Evolutionary conservation across 106 monocot genomes (phyloP).

Genomic region (Apostasia shenzhenica): DNA sequence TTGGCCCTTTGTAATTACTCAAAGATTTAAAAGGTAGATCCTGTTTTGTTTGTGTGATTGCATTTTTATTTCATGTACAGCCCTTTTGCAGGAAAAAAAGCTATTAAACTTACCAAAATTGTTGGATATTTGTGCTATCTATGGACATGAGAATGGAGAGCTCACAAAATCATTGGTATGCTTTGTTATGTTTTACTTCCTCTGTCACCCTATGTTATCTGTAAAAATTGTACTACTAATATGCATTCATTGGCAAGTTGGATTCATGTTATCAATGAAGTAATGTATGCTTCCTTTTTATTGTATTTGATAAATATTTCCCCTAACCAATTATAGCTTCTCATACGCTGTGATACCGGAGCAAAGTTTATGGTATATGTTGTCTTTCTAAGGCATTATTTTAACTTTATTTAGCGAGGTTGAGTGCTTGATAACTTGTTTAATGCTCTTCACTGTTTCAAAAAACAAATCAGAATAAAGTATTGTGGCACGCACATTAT

Average conservation of each 20-base stretch:
- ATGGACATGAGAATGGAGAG: constrained; percentile 53
- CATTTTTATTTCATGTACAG: constrained; percentile 30
- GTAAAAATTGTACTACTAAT: background rate
- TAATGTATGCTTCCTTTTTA: background rate
- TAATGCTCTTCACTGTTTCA: too few species aligned
- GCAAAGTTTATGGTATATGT: too few species aligned
- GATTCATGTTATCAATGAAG: background rate
- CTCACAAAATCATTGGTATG: constrained; percentile 42
- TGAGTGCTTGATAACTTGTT: too few species aligned
- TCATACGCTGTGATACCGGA: too few species aligned
- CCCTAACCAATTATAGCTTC: background rate
- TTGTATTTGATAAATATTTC: background rate
- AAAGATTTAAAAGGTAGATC: background rate
- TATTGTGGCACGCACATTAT: too few species aligned
- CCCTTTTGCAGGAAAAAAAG: constrained; percentile 59
- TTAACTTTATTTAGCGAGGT: too few species aligned
- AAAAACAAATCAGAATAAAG: too few species aligned
- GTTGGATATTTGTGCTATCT: constrained; percentile 49
- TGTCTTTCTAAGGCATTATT: too few species aligned
- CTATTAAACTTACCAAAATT: constrained; percentile 49
- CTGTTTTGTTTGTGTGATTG: background rate
- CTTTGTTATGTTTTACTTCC: background rate
- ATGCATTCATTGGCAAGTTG: background rate
- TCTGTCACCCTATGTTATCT: background rate
- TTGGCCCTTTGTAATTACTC: background rate